Evolutionary conservation across 768 basidiomycete species (phyloP).

Genomic region (Rhodotorula graminis): DNA sequence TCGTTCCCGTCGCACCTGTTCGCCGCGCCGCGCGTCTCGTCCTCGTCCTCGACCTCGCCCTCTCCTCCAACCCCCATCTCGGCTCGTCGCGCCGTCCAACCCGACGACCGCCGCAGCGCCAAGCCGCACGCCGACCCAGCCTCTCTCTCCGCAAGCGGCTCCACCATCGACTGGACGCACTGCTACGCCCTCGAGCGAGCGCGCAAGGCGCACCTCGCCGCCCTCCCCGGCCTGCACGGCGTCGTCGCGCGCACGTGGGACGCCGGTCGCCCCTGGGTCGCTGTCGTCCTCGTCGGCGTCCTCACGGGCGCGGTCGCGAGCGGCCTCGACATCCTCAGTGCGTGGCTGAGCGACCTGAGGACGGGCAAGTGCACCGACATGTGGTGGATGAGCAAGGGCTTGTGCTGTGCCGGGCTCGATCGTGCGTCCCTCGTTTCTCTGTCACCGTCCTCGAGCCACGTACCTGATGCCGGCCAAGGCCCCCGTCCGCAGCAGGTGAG

Average conservation of each 20-base stretch:
- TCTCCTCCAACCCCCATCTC: background rate
- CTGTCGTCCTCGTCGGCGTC: conserved; percentile 39
- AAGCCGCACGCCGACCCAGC: background rate
- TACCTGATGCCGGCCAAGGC: no score
- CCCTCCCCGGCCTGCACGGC: background rate
- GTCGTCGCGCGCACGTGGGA: conserved; percentile 24
- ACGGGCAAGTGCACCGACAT: conserved; percentile 39
- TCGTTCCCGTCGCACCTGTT: conserved; percentile 11
- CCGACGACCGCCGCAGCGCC: background rate
- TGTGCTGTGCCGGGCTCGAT: conserved; percentile 41
- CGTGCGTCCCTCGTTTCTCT: conserved; percentile 32
- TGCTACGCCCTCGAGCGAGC: conserved; percentile 19
- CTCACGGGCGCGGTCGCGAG: conserved; percentile 36
- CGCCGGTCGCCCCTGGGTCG: conserved; percentile 30
- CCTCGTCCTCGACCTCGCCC: no score
- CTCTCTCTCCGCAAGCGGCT: background rate
- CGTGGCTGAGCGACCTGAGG: conserved; percentile 41
- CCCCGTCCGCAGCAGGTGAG: conserved; percentile 37
- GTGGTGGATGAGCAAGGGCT: conserved; percentile 39
- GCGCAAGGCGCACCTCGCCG: background rate
- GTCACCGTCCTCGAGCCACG: no score
- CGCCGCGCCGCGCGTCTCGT: background rate
- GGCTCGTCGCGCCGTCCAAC: background rate
- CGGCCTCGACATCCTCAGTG: conserved; percentile 38
- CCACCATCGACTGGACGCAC: conserved; percentile 31